phyloP scores from a whole-genome alignment of 2,329 filamentous ascomycete species.

The Colletotrichum viniferum region DNA sequence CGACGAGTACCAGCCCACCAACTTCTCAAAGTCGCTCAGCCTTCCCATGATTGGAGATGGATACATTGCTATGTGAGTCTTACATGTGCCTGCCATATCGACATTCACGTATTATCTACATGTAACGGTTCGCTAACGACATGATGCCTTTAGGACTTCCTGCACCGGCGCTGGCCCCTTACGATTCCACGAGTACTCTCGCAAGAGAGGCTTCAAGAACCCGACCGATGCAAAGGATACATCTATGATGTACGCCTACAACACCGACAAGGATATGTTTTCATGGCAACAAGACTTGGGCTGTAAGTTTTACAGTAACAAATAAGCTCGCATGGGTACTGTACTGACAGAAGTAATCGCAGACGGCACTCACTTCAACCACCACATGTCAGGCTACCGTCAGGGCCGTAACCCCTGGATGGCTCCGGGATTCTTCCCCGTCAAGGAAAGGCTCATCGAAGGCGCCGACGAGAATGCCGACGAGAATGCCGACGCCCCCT shows the following conservation, averaged over 20 bases:
- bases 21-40: slow-evolving; percentile 38
- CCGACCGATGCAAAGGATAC: slow-evolving; percentile 33
- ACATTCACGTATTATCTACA: rapidly evolving
- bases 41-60: slow-evolving; percentile 37
- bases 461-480: slow-evolving; percentile 30
- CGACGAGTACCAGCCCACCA: slow-evolving; percentile 41
- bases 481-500: slow-evolving; percentile 16
- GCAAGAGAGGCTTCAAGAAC: slow-evolving; percentile 30
- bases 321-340: background rate
- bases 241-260: slow-evolving; percentile 35
- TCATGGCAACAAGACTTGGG: slow-evolving; percentile 31
- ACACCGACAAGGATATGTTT: slow-evolving; percentile 40
- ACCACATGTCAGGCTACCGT: slow-evolving; percentile 40
- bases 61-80: slow-evolving; percentile 34
- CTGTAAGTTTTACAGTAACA: background rate
- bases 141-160: background rate
- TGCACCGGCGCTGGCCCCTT: slow-evolving; percentile 24
- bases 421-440: slow-evolving; percentile 33
- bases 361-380: slow-evolving; percentile 35
- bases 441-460: slow-evolving; percentile 33
- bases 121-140: background rate
- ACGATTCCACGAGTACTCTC: slow-evolving; percentile 34
- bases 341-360: background rate
- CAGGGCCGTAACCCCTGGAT: slow-evolving; percentile 39
- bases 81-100: rapidly evolving